Evolutionary conservation across 1,284 basidiomycete species (phyloP).

Genomic region (Retiboletus fuscus): DNA sequence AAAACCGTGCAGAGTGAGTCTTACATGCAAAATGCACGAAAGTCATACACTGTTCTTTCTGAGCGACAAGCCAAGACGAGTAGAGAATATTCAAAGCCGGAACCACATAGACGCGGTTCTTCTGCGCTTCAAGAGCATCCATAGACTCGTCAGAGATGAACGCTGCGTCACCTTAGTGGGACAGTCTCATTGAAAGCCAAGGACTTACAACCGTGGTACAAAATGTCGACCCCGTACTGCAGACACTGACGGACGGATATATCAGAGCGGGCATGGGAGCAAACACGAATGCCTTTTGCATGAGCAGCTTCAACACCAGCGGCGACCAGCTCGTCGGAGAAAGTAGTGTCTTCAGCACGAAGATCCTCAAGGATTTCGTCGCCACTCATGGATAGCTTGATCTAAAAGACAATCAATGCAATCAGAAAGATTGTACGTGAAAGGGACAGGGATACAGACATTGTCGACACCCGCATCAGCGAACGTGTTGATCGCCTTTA

Average conservation of each 20-base stretch:
- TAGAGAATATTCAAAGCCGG: constrained; percentile 51
- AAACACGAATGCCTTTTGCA: constrained; percentile 47
- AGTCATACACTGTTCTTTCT: constrained; percentile 39
- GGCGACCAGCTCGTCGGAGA: constrained; percentile 47
- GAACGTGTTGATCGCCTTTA: constrained; percentile 30
- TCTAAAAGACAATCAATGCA: constrained; percentile 10
- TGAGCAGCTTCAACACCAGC: constrained; percentile 49
- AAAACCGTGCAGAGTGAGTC: not conserved
- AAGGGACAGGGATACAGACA: constrained; percentile 25
- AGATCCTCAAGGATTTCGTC: constrained; percentile 52
- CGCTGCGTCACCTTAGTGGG: constrained; percentile 29
- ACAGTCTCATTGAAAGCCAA: not conserved
- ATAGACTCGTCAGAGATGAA: constrained; percentile 51
- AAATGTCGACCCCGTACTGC: constrained; percentile 49
- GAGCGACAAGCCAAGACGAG: constrained; percentile 42
- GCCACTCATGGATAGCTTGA: constrained; percentile 50
- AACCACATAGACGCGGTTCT: constrained; percentile 47
- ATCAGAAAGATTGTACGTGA: not conserved
- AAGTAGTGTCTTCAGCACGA: constrained; percentile 50
- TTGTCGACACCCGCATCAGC: constrained; percentile 41
- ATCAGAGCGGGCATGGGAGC: constrained; percentile 50
- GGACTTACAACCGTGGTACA: constrained; percentile 45
- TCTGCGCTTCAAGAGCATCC: constrained; percentile 49
- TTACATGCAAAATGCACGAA: not conserved
- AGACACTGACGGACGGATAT: constrained; percentile 46